Evolutionary conservation across 352 stramenopile species (phyloP).

Genomic region (Phytopythium litorale): DNA sequence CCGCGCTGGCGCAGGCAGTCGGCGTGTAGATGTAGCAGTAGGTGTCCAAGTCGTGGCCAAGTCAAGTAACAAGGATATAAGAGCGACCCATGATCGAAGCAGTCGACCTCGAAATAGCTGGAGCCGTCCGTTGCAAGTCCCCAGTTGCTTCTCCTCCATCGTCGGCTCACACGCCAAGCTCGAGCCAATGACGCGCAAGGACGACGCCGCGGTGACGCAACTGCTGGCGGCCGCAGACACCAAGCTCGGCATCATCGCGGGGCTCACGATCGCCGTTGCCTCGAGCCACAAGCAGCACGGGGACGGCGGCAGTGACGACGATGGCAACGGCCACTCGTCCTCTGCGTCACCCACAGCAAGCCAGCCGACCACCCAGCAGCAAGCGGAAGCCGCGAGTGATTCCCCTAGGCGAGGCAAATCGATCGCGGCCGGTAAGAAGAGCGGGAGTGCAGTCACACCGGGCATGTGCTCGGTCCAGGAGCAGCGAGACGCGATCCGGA

Average conservation of each 20-base stretch:
- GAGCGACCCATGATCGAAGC: not conserved
- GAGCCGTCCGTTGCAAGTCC: not conserved
- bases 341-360: constrained; percentile 9
- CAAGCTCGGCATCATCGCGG: constrained; percentile 52
- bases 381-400: constrained; percentile 7
- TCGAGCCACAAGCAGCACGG: constrained; percentile 10
- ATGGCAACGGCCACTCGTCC: constrained; percentile 18
- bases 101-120: constrained; percentile 2
- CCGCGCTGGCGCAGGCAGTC: not conserved
- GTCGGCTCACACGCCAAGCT: not conserved
- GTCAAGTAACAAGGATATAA: not conserved
- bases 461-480: constrained; percentile 59
- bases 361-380: not conserved
- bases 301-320: constrained; percentile 22
- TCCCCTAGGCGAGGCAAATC: constrained; percentile 18
- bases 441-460: constrained; percentile 1
- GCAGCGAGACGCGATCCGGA: constrained; percentile 65
- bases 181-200: not conserved
- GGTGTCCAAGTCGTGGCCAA: not conserved
- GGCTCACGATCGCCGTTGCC: constrained; percentile 37
- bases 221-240: constrained; percentile 17
- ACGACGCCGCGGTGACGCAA: not conserved
- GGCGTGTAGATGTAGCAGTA: not conserved
- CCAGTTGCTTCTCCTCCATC: not conserved
- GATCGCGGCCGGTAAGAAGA: constrained; percentile 12